Base-by-base conservation (phyloP, 495 filamentous ascomycete species). In the Bathelium albidoporum region DNA sequence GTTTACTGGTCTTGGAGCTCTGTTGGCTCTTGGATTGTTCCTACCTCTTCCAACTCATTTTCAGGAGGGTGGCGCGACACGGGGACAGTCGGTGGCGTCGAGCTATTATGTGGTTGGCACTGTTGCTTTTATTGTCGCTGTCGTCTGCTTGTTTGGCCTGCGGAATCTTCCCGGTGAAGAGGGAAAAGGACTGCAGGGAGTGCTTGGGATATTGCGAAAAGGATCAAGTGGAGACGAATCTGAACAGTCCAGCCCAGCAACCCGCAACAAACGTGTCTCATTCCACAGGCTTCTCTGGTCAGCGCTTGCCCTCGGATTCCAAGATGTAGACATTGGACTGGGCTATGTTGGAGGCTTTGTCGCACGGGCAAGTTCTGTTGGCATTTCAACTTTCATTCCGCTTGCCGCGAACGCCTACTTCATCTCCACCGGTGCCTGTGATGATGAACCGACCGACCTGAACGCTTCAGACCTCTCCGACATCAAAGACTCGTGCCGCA, bases 271-370 rank as follows among this genome's bases (percentile, higher is more conserved):
- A 10, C 20, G 49, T 11, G 24, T 55, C 11, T 24, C 49, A 10
- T 55, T n/a, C 49, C 49, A 55, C 24, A 26, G 49, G 10, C 24
- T 55, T 5, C 49, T 55, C 29, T 55, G 12, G 20, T 55, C 49
- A 11, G 49, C 49, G 49, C 49, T 55, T 29, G 9, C 49, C 11
- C 49, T 55, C 9, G 93, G 89, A 14, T 83, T 89, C 66, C 84
- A 77, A 24, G 87, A 93, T 70, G 77, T 81, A 28, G 82, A 86
- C 59, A 93, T 99, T 69, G 85, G 85, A 43, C 80, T 97, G 0
- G 90, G 89, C 20, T 99, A 97, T 68, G 75, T 97, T 0, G 94
- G 92, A 62, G 93, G 93, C 18, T 96, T 99, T 66, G 93, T 97
- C 0, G 94, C 95, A 3, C 85, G 94, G 59, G 90, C 94, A 12